Evolutionary conservation across 371 early-diverging fungal species (phyloP), one percentile per base, ranked within the genome.

Genomic region (Rhizopus sp.): DNA sequence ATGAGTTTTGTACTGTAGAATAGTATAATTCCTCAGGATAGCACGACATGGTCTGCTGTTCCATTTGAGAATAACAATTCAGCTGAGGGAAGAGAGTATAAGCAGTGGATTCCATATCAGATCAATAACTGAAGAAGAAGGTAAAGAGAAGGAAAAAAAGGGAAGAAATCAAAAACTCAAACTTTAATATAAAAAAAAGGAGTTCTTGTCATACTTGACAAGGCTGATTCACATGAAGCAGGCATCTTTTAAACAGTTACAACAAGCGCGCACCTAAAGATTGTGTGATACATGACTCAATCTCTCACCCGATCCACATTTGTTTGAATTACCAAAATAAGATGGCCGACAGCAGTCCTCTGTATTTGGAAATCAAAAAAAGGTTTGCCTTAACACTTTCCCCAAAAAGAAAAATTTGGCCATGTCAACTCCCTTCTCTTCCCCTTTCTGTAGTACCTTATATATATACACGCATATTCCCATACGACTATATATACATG

Each of bases 281-380:
- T 42, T 42, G 44, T 42, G 44, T 42, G 16, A 42, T 42, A 42
- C 44, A 13, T 42, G 17, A 42, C 10, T 37, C 38, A 42, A 17
- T 23, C 23, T 42, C 44, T 42, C 44, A 42, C 44, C 44, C 44
- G 44, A 42, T 17, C 17, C 44, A 15, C 17, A 13, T 16, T 42
- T 17, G 16, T 7, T 7, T n/a, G 16, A 42, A 42, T 42, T 42
- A 42, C 44, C 44, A 42, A 42, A 42, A 12, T 15, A 15, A 42
- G 44, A 16, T 42, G 44, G 16, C 15, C 44, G 44, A 42, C n/a
- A 23, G 23, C 23, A 23, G 23, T 23, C 23, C 23, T 23, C 23
- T 23, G 23, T 23, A 23, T 23, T 23, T 23, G 23, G 23, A 23
- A 23, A 23, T 23, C 23, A 23, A 23, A 23, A 23, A 23, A 23